These are phyloP conservation scores for Xerocomus brunneocitrinus DNA, from an alignment of 768 basidiomycete species.

Conservation along the genomic window DNA sequence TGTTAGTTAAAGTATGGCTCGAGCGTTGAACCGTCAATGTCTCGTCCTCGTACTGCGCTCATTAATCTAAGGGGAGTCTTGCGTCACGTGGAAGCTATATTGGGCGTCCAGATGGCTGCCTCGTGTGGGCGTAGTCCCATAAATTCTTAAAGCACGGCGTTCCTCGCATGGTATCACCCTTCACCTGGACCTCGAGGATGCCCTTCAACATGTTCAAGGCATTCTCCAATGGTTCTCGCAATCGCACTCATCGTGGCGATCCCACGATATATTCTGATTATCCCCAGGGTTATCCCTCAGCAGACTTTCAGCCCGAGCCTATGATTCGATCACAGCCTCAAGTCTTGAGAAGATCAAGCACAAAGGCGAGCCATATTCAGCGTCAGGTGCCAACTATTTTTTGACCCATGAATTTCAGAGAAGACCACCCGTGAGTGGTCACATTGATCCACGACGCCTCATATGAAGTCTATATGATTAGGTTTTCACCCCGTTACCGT, in stretches of 20 bases:
- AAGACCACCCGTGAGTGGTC: conserved; percentile 28
- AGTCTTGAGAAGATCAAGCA: conserved; percentile 26
- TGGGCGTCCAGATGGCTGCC: conserved; percentile 23
- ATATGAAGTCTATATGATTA: conserved; percentile 6
- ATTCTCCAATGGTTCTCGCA: conserved; percentile 30
- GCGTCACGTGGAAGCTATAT: neutral
- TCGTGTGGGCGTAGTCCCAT: conserved; percentile 25
- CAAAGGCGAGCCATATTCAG: conserved; percentile 18
- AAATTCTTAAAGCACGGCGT: conserved; percentile 19
- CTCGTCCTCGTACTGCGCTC: conserved; percentile 13
- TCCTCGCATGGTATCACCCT: conserved; percentile 12
- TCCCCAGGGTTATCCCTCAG: conserved; percentile 26
- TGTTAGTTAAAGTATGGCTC: neutral
- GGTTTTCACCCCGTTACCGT: conserved; percentile 32
- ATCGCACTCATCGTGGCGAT: conserved; percentile 26
- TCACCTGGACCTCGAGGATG: conserved; percentile 25
- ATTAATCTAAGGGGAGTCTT: neutral
- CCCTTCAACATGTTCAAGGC: conserved; percentile 37
- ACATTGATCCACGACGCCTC: conserved; percentile 2
- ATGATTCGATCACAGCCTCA: conserved; percentile 18
- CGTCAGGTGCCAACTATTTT: neutral
- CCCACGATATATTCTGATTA: conserved; percentile 21
- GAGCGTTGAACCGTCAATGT: neutral
- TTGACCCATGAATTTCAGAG: conserved; percentile 23
- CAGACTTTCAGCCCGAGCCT: conserved; percentile 23